Conservation (phyloP, 495 filamentous ascomycete genomes). For the Chaetomidium leptoderma region DNA sequence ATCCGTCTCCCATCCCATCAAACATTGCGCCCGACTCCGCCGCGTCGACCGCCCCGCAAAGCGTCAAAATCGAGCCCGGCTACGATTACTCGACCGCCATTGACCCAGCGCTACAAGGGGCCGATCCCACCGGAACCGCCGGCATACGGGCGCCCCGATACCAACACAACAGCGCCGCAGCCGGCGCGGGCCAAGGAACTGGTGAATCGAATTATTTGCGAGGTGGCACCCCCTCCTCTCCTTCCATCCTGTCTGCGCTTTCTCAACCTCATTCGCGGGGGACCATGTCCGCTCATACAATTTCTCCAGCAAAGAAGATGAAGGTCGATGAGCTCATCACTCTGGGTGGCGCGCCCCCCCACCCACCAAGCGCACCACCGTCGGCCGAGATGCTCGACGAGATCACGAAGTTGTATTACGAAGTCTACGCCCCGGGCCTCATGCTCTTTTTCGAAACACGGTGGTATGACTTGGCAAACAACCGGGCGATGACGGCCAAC, state of each 20-base stretch:
- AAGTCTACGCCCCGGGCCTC: slow-evolving; percentile 72
- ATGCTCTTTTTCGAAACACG: slow-evolving; percentile 77
- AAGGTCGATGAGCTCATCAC: slow-evolving; percentile 73
- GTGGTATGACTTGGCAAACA: slow-evolving; percentile 64
- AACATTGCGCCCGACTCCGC: slow-evolving; percentile 35
- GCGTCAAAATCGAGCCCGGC: slow-evolving; percentile 51
- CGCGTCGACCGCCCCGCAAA: slow-evolving; percentile 48
- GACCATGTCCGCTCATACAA: slow-evolving; percentile 44
- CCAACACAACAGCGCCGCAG: slow-evolving; percentile 30
- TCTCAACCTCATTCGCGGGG: slow-evolving; percentile 28
- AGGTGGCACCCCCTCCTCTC: slow-evolving; percentile 31
- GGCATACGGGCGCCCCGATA: slow-evolving; percentile 39
- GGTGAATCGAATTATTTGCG: slow-evolving; percentile 22
- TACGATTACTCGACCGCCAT: slow-evolving; percentile 69
- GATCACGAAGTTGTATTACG: slow-evolving; percentile 67
- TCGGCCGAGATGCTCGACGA: slow-evolving; percentile 58
- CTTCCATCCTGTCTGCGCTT: slow-evolving; percentile 17
- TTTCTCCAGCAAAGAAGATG: slow-evolving; percentile 60
- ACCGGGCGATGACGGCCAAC: slow-evolving; percentile 21
- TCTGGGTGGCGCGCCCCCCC: slow-evolving; percentile 59
- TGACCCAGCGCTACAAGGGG: slow-evolving; percentile 67
- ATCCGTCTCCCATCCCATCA: slow-evolving; percentile 26
- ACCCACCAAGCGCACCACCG: slow-evolving; percentile 51
- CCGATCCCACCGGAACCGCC: slow-evolving; percentile 28
- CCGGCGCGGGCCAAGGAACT: slow-evolving; percentile 21